These are phyloP conservation scores for barrel medic (Medicago truncatula) DNA, from an alignment of 306 rosid genomes.

Conservation along the genomic window DNA sequence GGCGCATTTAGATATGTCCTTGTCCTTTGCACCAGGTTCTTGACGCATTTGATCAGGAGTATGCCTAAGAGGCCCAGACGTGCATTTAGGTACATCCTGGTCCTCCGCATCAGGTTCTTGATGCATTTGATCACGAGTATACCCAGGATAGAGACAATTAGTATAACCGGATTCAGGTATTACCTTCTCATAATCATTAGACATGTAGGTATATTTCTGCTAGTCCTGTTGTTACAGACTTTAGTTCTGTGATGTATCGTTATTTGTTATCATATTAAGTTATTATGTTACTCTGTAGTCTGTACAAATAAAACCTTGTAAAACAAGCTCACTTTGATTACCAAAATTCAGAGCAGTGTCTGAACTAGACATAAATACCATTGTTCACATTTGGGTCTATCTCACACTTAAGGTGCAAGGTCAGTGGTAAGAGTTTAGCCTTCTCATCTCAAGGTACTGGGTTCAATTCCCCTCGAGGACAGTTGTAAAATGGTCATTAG, in stretches of 20 bases:
- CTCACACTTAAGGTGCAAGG: not conserved
- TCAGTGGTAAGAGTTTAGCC: no score
- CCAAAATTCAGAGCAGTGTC: slow-evolving; percentile 30
- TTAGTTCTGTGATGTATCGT: slow-evolving; percentile 19
- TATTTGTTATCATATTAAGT: not conserved
- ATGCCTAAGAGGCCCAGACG: slow-evolving; percentile 19
- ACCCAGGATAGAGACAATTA: slow-evolving; percentile 37
- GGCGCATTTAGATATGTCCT: slow-evolving; percentile 35
- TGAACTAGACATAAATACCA: slow-evolving; percentile 5
- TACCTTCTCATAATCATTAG: slow-evolving; percentile 35
- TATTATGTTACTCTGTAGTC: not conserved
- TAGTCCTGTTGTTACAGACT: not conserved
- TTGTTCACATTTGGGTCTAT: slow-evolving; percentile 25
- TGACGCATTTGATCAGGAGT: slow-evolving; percentile 44
- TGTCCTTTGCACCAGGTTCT: slow-evolving; percentile 43
- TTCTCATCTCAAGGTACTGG: no score
- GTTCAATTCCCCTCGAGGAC: no score
- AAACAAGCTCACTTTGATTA: slow-evolving; percentile 26
- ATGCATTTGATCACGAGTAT: slow-evolving; percentile 38
- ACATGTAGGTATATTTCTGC: slow-evolving; percentile 1
- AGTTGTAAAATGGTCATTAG: no score
- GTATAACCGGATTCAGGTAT: slow-evolving; percentile 44
- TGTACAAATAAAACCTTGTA: slow-evolving; percentile 5
- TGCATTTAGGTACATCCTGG: slow-evolving; percentile 42
- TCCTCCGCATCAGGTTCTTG: slow-evolving; percentile 45